Conservation (phyloP, 148 eudicot genomes). For the Rhododendron simsii region DNA sequence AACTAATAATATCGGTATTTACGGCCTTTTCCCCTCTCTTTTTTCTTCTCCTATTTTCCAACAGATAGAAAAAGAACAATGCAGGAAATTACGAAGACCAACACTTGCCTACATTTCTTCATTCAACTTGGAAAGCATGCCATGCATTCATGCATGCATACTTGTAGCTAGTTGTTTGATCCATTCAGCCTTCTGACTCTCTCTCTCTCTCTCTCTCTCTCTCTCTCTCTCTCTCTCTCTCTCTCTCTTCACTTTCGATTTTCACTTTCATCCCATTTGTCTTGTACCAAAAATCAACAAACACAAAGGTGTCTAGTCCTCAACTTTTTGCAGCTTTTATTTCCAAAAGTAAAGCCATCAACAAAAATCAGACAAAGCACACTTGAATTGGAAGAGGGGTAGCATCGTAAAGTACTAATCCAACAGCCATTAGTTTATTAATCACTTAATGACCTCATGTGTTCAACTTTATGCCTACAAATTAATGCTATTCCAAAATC, state of each 20-base stretch:
- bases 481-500: background rate
- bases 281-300: background rate
- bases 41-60: too few relatives aligned
- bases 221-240: background rate
- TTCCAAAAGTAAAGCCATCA: background rate
- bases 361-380: background rate
- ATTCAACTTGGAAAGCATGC: background rate
- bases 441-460: background rate
- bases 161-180: background rate
- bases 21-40: background rate
- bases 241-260: background rate
- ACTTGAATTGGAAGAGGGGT: conserved; percentile 7
- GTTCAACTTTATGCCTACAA: conserved; percentile 16
- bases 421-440: background rate
- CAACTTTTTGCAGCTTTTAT: background rate
- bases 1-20: background rate
- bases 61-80: too few relatives aligned
- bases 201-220: background rate
- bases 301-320: conserved; percentile 2
- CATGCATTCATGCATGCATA: background rate
- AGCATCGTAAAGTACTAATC: background rate
- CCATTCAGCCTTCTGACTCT: background rate
- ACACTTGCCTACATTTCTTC: background rate
- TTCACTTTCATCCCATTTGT: background rate
- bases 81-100: background rate